phyloP scores from a whole-genome alignment of 345 rosid species.

The Raphanus sativus region DNA sequence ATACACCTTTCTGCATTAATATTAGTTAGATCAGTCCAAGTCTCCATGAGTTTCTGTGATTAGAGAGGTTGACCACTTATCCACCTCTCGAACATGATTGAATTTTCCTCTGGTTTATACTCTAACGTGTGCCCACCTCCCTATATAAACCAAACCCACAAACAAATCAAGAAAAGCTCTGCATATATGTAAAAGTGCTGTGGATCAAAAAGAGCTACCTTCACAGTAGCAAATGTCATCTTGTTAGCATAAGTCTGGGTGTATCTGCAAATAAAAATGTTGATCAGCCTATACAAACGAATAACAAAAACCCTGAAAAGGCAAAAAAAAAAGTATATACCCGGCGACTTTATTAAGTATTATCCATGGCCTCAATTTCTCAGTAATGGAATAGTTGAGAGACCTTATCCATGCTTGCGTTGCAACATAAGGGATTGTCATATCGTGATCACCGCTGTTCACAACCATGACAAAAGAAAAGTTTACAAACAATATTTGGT shows the following conservation, averaged over 20 bases:
- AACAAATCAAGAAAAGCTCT: background rate
- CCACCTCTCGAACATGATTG: slow-evolving; percentile 45
- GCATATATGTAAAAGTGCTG: background rate
- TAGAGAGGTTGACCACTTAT: slow-evolving; percentile 28
- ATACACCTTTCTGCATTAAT: too few relatives aligned
- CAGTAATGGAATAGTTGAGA: slow-evolving; percentile 49
- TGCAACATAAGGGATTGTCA: slow-evolving; percentile 47
- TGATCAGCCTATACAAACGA: too few relatives aligned
- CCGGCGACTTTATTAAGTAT: slow-evolving; percentile 49
- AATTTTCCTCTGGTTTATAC: slow-evolving; percentile 44
- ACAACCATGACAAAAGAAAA: background rate
- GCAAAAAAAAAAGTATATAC: background rate
- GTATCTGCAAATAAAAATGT: background rate
- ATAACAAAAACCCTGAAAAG: too few relatives aligned
- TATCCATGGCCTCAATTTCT: slow-evolving; percentile 67
- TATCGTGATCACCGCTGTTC: slow-evolving; percentile 67
- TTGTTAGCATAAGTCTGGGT: slow-evolving; percentile 40
- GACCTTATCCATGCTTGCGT: slow-evolving; percentile 64
- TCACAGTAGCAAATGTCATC: slow-evolving; percentile 72
- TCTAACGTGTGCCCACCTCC: slow-evolving; percentile 65
- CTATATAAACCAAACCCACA: slow-evolving; percentile 34
- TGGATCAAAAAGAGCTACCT: slow-evolving; percentile 32
- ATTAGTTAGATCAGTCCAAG: background rate
- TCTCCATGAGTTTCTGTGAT: background rate
- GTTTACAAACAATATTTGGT: too few relatives aligned